Evolutionary conservation across 768 basidiomycete species (phyloP), one percentile per base, ranked within the genome.

Genomic region (Auriscalpium microsporum): DNA sequence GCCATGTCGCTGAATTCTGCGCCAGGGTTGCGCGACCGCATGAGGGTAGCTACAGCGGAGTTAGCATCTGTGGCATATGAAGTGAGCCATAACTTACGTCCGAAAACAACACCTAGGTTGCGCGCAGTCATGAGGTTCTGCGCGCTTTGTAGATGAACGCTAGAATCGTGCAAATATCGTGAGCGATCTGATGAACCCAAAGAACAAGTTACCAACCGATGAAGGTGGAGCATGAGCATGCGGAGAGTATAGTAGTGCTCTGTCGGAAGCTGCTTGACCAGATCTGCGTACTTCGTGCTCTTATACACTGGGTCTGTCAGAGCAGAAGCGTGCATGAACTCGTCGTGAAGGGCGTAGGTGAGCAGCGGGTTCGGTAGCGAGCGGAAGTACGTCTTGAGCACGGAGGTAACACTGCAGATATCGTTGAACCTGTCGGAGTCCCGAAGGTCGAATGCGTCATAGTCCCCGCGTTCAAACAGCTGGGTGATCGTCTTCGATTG

Each of bases 1-100:
- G 91, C 94, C 90, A 98, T 98, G 69, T 99, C 95, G 64, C 84
- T 87, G 73, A 97, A 97, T 72, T 98, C 96, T 16, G 90, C 82
- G 28, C 79, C 78, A 4, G 87, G 84, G 67, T 94, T 87, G 36
- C 81, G 79, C 8, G 95, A 94, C 63, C 90, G 83, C 86, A 97
- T 90, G 17, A 99, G 76, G 1, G 95, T 98, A 10, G 95, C 94
- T 98, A 61, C 2, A 66, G 52, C 53, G 13, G 7, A 62, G n/a
- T 46, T 36, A 48, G 23, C 56, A 45, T 10, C 21, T 49, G 8
- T 11, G 16, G 9, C 8, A 10, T 8, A 46, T 44, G 8, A 28
- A 35, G 38, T 52, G 17, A 17, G 23, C 47, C 57, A 34, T 36
- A 13, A 84, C 95, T 72, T 69, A 98, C 95, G 96, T 63, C 96